Conservation (phyloP, 768 basidiomycete species). For the Macrolepiota dolichaula region DNA sequence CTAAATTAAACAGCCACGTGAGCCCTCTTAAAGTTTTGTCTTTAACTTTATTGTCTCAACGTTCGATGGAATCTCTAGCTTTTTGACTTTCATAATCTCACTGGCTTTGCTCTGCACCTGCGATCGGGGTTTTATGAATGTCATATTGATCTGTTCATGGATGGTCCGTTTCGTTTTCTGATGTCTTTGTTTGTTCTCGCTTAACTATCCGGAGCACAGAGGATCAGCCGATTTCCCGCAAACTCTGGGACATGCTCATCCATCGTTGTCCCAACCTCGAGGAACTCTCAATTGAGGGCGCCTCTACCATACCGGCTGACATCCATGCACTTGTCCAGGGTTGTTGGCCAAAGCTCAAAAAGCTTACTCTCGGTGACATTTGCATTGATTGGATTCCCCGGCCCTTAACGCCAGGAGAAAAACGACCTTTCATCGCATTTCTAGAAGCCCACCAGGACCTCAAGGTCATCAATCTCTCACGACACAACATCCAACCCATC, state of each 20-base stretch:
- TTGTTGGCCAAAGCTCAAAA: constrained; percentile 64
- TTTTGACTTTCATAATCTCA: constrained; percentile 63
- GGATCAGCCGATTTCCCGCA: constrained; percentile 45
- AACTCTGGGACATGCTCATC: constrained; percentile 72
- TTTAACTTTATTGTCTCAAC: not conserved
- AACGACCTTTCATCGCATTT: constrained; percentile 62
- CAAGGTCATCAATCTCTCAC: constrained; percentile 46
- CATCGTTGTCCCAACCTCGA: constrained; percentile 62
- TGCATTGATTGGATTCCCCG: constrained; percentile 52
- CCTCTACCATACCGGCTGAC: constrained; percentile 51
- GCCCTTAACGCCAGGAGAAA: constrained; percentile 33
- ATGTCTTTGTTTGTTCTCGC: not conserved
- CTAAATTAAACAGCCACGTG: constrained; percentile 59
- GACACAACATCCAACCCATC: constrained; percentile 48
- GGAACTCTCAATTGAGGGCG: constrained; percentile 56
- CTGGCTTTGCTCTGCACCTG: constrained; percentile 58
- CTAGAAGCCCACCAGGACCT: constrained; percentile 62
- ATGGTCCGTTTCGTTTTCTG: constrained; percentile 40
- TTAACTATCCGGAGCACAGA: constrained; percentile 30
- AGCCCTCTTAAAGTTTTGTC: constrained; percentile 20
- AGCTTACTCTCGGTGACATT: constrained; percentile 63
- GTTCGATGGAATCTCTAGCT: constrained; percentile 36
- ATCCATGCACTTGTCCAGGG: constrained; percentile 53
- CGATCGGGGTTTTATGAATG: constrained; percentile 63
- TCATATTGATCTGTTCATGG: constrained; percentile 50